Evolutionary conservation across 2,329 filamentous ascomycete species (phyloP).

Genomic region (Aspergillus sp.): DNA sequence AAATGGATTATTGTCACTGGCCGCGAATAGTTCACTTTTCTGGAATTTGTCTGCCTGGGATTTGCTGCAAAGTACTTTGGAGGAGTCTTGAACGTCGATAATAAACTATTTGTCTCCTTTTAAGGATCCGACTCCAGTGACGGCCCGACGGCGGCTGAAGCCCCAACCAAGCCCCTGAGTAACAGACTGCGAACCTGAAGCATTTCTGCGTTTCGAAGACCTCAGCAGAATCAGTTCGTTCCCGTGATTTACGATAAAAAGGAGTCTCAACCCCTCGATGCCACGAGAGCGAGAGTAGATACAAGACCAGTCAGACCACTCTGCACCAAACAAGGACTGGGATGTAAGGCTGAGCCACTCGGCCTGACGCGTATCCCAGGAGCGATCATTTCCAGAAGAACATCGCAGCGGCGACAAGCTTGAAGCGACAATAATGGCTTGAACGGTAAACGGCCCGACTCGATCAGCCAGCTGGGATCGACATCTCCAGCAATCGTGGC

Average conservation of each 20-base stretch:
- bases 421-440: conserved; percentile 9
- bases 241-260: background rate
- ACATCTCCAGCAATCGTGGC: background rate
- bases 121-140: background rate
- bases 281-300: background rate
- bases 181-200: too few relatives aligned
- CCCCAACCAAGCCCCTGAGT: too few relatives aligned
- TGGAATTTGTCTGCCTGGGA: background rate
- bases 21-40: conserved; percentile 2
- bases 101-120: background rate
- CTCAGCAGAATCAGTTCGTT: too few relatives aligned
- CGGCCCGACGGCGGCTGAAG: too few relatives aligned
- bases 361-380: conserved; percentile 18
- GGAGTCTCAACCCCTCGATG: background rate
- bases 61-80: too few relatives aligned
- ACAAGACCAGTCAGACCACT: too few relatives aligned
- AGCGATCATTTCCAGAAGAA: conserved; percentile 18
- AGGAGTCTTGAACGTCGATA: background rate
- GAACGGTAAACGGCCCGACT: conserved; percentile 6
- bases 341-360: background rate
- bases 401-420: background rate
- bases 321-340: background rate
- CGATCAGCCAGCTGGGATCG: background rate
- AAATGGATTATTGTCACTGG: background rate
- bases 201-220: too few relatives aligned